Base-by-base conservation (phyloP, 805 yeast species). In the Lachancea lanzarotensis region DNA sequence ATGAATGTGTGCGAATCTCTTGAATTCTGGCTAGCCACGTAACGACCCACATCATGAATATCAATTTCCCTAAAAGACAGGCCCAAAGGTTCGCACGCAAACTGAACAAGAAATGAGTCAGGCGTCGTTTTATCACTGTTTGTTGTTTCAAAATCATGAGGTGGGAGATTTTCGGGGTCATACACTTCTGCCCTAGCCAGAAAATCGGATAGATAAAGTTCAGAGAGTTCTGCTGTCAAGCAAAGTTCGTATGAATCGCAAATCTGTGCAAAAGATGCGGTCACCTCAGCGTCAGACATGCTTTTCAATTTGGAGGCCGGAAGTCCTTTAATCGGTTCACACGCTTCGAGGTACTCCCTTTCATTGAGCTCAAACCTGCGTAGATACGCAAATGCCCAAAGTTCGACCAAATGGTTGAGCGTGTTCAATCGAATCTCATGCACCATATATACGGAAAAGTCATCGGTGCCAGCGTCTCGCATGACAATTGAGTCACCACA, bases 401-500 rank as follows among this genome's bases (percentile, higher is more conserved):
- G 51, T 13, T 73, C 80, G 2, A 81, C 62, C 42, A 69, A 71
- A 40, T 67, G 67, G 31, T 72, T 60, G 33, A 55, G 69, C 3
- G 72, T 73, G 3, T 82, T 84, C 44, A 74, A 68, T 16, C 63
- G 52, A 12, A 80, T 75, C 35, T 78, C 81, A 40, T 70, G 71
- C 13, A 82, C 66, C 30, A 80, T 51, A 6, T 72, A 81, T 2
- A 77, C 64, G 10, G 62, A 53, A 36, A 67, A 72, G 1, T 72
- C 63, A 1, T 57, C 50, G 1, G 62, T 60, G 1, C 58, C 63
- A 0, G 48, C 56, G 3, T 63, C 63, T 43, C 66, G 67, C 35
- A 75, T 65, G 8, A 78, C 56, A 0, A 82, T 54, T 32, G 75
- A 65, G 49, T 77, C 81, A 2, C 89, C 89, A 9, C 69, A 68